Percentiles rank a stretch among this genome's conserved stretches.
These are phyloP conservation scores for Purpureocillium lavendulum DNA, from an alignment of 2,329 filamentous ascomycete genomes.

Conservation along the genomic window DNA sequence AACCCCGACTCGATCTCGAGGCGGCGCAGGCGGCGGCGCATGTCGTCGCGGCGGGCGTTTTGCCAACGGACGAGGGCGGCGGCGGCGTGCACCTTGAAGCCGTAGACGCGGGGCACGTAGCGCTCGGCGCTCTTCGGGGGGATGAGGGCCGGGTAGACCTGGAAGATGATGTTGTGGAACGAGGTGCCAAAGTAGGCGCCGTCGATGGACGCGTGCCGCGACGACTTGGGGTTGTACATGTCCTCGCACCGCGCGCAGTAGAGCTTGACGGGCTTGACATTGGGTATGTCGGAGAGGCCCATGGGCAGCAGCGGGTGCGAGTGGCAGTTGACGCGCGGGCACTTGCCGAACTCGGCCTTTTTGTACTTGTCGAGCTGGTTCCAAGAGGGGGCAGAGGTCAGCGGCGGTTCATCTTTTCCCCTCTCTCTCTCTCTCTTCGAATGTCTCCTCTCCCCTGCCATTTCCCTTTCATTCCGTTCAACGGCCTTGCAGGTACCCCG, in stretches of 20 bases:
- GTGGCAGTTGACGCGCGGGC: constrained; percentile 90
- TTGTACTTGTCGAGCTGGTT: constrained; percentile 96
- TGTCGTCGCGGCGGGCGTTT: constrained; percentile 67
- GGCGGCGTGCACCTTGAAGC: constrained; percentile 88
- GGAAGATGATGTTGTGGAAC: constrained; percentile 98
- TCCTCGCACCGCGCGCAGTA: constrained; percentile 98
- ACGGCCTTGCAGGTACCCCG: too few species aligned
- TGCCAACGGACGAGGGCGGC: constrained; percentile 91
- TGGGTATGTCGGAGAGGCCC: constrained; percentile 84
- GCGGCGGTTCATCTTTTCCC: too few species aligned
- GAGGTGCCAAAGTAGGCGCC: constrained; percentile 97
- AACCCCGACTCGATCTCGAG: constrained; percentile 74
- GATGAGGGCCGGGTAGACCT: constrained; percentile 87
- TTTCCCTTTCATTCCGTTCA: too few species aligned
- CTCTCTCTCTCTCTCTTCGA: too few species aligned
- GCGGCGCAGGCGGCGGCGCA: constrained; percentile 66
- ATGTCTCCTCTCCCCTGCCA: too few species aligned
- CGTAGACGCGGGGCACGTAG: constrained; percentile 86
- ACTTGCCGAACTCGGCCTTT: constrained; percentile 96
- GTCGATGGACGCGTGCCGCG: constrained; percentile 88
- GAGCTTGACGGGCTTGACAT: constrained; percentile 85
- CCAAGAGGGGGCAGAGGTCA: too few species aligned
- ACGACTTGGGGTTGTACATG: constrained; percentile 97
- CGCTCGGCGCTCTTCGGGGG: constrained; percentile 78
- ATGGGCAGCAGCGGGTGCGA: constrained; percentile 90